Percentiles rank a stretch among this genome's conserved stretches.
These are phyloP conservation scores for Sugiyamaella mastotermitis DNA, from an alignment of 805 yeast genomes.

Conservation along the genomic window DNA sequence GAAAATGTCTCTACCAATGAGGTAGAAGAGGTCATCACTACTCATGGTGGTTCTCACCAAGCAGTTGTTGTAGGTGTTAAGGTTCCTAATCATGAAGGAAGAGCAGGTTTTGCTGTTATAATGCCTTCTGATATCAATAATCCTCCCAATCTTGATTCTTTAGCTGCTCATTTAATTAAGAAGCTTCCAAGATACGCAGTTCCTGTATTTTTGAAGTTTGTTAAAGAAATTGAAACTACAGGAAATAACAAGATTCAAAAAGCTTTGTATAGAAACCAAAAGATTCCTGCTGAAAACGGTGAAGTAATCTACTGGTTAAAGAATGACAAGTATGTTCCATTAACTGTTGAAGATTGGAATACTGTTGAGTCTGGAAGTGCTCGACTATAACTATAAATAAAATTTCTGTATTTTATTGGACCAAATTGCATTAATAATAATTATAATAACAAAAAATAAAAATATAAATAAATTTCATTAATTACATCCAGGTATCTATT, in stretches of 20 bases:
- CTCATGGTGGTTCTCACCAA: conserved; percentile 37
- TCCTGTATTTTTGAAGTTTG: conserved; percentile 75
- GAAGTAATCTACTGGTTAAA: conserved; percentile 71
- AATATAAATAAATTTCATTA: too few relatives aligned
- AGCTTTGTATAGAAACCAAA: conserved; percentile 43
- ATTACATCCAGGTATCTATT: too few relatives aligned
- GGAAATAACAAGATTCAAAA: conserved; percentile 83
- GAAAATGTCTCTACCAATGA: conserved; percentile 93
- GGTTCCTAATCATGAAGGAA: conserved; percentile 85
- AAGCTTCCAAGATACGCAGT: conserved; percentile 78
- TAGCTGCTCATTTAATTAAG: conserved; percentile 33
- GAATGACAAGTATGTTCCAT: conserved; percentile 45
- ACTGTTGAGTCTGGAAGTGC: conserved; percentile 25
- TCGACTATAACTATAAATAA: conserved; percentile 21
- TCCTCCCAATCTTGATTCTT: conserved; percentile 33
- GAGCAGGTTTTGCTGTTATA: conserved; percentile 86
- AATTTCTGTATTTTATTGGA: not conserved
- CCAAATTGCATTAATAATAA: not conserved
- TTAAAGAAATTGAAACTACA: conserved; percentile 51
- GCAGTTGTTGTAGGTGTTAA: conserved; percentile 84
- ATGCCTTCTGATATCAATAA: conserved; percentile 38
- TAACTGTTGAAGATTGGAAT: conserved; percentile 55
- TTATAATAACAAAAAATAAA: too few relatives aligned
- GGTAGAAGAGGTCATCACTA: conserved; percentile 60
- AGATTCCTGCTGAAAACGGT: conserved; percentile 25